Evolutionary conservation across 257 asterid genomes (phyloP).

Genomic region (Catharanthus roseus): DNA sequence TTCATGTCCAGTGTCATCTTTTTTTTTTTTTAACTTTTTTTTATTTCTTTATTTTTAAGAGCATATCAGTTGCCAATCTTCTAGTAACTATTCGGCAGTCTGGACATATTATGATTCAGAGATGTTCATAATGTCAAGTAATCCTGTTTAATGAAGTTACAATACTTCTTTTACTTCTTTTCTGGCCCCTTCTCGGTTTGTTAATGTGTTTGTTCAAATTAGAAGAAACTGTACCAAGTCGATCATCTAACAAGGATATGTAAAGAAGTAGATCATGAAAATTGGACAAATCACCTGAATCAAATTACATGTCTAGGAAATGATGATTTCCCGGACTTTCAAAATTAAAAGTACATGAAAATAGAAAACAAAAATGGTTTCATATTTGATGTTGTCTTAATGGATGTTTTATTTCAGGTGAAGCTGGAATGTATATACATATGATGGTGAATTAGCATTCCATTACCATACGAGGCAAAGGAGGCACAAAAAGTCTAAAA

Average conservation of each 20-base stretch:
- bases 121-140: too few relatives aligned
- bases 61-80: background rate
- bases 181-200: background rate
- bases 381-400: background rate
- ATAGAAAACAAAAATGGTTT: too few relatives aligned
- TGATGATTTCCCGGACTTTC: background rate
- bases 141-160: too few relatives aligned
- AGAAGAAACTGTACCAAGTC: background rate
- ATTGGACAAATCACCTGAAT: background rate
- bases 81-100: background rate
- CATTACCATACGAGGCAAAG: background rate
- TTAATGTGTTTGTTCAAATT: background rate
- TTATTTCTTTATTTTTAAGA: too few relatives aligned
- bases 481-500: background rate
- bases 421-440: background rate
- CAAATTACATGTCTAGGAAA: background rate
- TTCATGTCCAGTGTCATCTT: background rate
- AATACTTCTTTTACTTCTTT: too few relatives aligned
- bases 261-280: background rate
- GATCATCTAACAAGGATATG: background rate
- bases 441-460: background rate
- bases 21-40: too few relatives aligned
- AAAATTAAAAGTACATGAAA: background rate
- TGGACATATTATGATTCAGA: background rate
- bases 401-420: background rate